Conservation (phyloP, 371 early-diverging fungal species). For the Sanchytrium tribonematis region DNA sequence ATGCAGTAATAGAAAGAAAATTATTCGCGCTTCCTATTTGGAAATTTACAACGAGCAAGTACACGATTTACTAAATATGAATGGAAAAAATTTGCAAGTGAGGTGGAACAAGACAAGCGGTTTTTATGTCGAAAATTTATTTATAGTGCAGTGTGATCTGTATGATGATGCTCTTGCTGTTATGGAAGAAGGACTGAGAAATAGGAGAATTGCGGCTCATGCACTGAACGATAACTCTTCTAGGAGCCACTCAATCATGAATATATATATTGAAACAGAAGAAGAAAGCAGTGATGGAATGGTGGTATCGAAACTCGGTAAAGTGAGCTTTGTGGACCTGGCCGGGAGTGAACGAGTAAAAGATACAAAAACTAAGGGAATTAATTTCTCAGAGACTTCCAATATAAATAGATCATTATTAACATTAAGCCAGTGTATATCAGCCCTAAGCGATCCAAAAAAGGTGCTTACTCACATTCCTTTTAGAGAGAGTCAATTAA, state of each 20-base stretch:
- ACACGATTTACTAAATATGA: conserved; percentile 18
- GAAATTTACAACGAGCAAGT: conserved; percentile 38
- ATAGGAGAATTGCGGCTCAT: conserved; percentile 13
- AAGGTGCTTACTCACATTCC: conserved; percentile 14
- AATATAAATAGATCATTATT: conserved; percentile 19
- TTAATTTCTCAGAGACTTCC: conserved; percentile 12
- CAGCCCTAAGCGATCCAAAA: conserved; percentile 10
- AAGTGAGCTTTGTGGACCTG: conserved; percentile 18
- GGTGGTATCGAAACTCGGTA: conserved; percentile 1
- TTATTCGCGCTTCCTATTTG: conserved; percentile 17
- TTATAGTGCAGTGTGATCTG: conserved; percentile 16
- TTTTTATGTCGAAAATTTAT: conserved; percentile 22
- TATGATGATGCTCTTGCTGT: conserved; percentile 20
- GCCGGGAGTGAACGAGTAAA: conserved; percentile 21
- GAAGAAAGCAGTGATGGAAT: conserved; percentile 2
- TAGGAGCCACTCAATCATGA: conserved; percentile 19
- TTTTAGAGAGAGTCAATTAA: conserved; percentile 22
- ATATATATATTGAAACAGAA: conserved; percentile 8
- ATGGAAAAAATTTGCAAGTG: conserved; percentile 12
- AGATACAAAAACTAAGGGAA: conserved; percentile 10
- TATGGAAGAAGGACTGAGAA: conserved; percentile 18
- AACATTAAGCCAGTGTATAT: conserved; percentile 12
- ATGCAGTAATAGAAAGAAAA: not conserved
- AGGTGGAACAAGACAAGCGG: conserved; percentile 14
- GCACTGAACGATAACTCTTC: conserved; percentile 12